Evolutionary conservation across 2,329 filamentous ascomycete species (phyloP), one percentile per base, ranked within the genome.

Genomic region (Epicoccum sorghinum): DNA sequence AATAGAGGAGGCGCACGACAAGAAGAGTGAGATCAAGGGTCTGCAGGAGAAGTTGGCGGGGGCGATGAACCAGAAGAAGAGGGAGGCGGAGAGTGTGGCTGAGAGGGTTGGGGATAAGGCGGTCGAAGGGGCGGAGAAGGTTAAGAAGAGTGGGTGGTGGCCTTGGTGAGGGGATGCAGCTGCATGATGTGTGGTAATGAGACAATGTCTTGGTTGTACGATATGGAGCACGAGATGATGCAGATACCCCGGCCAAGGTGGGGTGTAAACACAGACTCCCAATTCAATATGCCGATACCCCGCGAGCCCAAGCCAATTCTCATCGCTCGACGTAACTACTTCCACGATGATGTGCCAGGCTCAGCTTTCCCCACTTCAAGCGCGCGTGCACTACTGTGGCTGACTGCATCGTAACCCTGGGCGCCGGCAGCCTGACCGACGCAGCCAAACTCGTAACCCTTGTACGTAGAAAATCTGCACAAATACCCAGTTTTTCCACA

Each of bases 1-100:
- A 30, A 82, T 90, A 48, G 90, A 95, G 76, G 79, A 84, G 52
- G 86, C 83, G 67, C 77, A 78, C 18, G 79, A 86, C 39, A 84
- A 83, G 37, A 49, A 51, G 13, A 58, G 41, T 5, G 63, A 66
- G 43, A 65, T 70, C 23, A 46, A 40, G 12, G 57, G 58, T 23
- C 33, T 71, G 44, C 65, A 67, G 25, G 47, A 53, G 14, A 60
- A 71, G 47, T 51, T 73, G 35, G 59, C 55, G 37, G 57, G 61
- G 13, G 66, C 60, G 38, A 58, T 71, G 12, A 52, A 47, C 12
- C 42, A 48, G 25, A 59, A 63, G 59, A 64, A 60, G 43, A 49
- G 39, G 10, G 44, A 59, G 24, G 47, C 46, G 14, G 57, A 45
- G 36, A 53, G 52, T 36, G 48, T 42, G 9, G 47, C 33, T 3